Percentiles rank a stretch among this genome's conserved stretches.
Evolutionary conservation across 2,329 filamentous ascomycete species (phyloP).

Genomic region (Phyllosticta citribraziliensis): DNA sequence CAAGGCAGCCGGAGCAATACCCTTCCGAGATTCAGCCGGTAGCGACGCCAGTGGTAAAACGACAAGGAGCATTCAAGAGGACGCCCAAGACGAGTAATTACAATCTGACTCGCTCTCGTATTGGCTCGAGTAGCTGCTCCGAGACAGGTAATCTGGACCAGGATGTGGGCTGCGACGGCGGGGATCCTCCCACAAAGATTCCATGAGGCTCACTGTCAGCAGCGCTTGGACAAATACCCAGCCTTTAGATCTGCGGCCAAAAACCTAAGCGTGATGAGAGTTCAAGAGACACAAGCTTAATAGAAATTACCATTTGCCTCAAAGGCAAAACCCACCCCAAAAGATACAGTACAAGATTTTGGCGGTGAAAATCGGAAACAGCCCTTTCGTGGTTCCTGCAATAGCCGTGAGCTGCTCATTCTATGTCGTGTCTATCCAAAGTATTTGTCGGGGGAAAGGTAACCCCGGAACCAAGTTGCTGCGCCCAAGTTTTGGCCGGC

Average conservation of each 20-base stretch:
- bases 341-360: background rate
- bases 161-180: background rate
- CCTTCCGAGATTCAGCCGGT: background rate
- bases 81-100: background rate
- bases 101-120: background rate
- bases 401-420: slow-evolving; percentile 10
- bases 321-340: background rate
- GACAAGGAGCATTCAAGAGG: background rate
- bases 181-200: background rate
- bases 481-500: slow-evolving; percentile 1
- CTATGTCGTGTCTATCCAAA: slow-evolving; percentile 11
- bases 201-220: background rate
- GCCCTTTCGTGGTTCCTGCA: background rate
- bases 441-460: background rate
- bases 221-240: background rate
- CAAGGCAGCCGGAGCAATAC: background rate
- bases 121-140: background rate
- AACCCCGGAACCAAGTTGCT: slow-evolving; percentile 1
- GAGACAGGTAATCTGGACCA: background rate
- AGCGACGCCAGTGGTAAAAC: background rate
- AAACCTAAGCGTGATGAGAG: background rate
- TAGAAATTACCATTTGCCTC: background rate
- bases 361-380: background rate
- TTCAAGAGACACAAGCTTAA: background rate
- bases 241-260: background rate